Conservation (phyloP, 1,284 basidiomycete genomes). For the Ustilago sp. region DNA sequence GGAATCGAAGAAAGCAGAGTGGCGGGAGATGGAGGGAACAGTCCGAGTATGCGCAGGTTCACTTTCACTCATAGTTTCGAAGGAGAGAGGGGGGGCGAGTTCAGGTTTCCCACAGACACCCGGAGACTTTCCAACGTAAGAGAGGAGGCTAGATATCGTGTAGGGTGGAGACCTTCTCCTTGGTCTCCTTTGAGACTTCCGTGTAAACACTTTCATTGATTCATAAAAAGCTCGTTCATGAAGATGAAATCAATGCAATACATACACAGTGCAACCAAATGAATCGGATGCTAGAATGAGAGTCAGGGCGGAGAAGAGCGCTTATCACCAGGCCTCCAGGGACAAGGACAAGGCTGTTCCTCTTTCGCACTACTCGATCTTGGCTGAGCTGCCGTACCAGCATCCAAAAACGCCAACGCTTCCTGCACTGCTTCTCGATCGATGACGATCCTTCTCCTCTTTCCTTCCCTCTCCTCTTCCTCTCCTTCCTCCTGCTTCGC, state of each 20-base stretch:
- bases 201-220: background rate
- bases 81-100: background rate
- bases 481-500: slow-evolving; percentile 27
- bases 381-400: slow-evolving; percentile 40
- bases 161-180: background rate
- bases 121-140: background rate
- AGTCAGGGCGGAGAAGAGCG: slow-evolving; percentile 6
- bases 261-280: background rate
- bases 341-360: slow-evolving; percentile 36
- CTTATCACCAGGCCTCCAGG: slow-evolving; percentile 39
- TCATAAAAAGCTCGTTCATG: background rate
- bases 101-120: background rate
- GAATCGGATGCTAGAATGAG: background rate
- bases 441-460: slow-evolving; percentile 53
- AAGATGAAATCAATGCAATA: background rate
- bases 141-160: background rate
- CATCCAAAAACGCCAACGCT: slow-evolving; percentile 56
- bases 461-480: slow-evolving; percentile 31
- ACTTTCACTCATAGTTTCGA: background rate
- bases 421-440: slow-evolving; percentile 60
- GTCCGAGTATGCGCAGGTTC: slow-evolving; percentile 3
- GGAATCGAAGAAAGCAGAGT: slow-evolving; percentile 4
- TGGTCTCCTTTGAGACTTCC: background rate
- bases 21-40: background rate
- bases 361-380: slow-evolving; percentile 18